These are phyloP conservation scores for Apiotrichum sp. DNA, from an alignment of 1,284 basidiomycete species.

Conservation along the genomic window DNA sequence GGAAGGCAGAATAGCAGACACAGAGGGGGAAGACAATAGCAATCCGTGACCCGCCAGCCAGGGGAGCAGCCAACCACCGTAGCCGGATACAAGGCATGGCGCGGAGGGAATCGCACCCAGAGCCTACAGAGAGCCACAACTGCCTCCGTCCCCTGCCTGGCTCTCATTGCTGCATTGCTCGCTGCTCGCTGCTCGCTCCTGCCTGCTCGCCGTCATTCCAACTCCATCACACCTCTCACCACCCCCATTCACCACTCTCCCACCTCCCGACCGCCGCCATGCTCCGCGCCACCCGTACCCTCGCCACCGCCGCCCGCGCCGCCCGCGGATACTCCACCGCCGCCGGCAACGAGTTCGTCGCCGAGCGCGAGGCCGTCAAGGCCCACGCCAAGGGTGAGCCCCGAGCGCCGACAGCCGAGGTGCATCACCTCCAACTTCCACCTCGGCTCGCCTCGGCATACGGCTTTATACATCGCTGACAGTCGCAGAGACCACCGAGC, in stretches of 20 bases:
- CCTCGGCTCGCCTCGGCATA: neutral
- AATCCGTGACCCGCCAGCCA: too few relatives aligned
- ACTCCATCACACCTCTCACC: neutral
- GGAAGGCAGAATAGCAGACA: neutral
- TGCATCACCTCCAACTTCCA: neutral
- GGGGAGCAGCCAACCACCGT: too few relatives aligned
- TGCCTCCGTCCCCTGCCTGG: neutral
- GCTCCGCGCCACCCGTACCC: slow-evolving; percentile 17
- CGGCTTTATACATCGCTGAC: too few relatives aligned
- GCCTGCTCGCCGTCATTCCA: neutral
- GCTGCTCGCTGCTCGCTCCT: neutral
- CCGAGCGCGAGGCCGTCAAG: slow-evolving; percentile 32
- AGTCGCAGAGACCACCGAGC: slow-evolving; percentile 36
- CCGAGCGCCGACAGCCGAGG: neutral
- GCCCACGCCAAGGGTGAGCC: slow-evolving; percentile 40
- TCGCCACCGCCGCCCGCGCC: slow-evolving; percentile 16
- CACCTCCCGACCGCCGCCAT: slow-evolving; percentile 11
- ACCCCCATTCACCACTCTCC: slow-evolving; percentile 6
- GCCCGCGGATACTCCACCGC: slow-evolving; percentile 13
- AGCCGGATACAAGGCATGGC: too few relatives aligned
- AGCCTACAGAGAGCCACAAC: too few relatives aligned
- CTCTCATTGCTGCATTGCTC: too few relatives aligned
- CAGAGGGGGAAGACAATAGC: neutral
- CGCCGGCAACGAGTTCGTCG: slow-evolving; percentile 35
- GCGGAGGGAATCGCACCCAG: neutral